A percentile compares a stretch with the other conserved stretches of the same genome.
These are phyloP conservation scores for Pseudodiploospora longispora DNA, from an alignment of 2,329 filamentous ascomycete genomes.

Conservation along the genomic window DNA sequence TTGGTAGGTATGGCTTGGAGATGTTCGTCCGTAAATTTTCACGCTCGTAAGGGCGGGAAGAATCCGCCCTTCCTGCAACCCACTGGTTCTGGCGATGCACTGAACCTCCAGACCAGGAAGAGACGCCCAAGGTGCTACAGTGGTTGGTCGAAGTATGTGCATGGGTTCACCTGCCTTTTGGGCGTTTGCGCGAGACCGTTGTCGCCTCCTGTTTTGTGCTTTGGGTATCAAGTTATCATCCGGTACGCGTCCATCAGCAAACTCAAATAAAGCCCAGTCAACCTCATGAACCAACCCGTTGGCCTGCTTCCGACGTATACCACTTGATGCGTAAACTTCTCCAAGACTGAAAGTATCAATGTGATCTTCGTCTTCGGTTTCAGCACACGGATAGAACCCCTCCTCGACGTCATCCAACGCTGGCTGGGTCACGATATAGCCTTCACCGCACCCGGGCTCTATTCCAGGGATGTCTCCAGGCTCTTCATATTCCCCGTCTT, in stretches of 20 bases:
- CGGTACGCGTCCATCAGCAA: conserved; percentile 63
- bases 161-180: conserved; percentile 18
- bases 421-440: conserved; percentile 81
- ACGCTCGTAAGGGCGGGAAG: conserved; percentile 72
- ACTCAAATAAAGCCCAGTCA: conserved; percentile 87
- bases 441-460: conserved; percentile 64
- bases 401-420: conserved; percentile 80
- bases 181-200: conserved; percentile 6
- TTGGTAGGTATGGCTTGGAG: conserved; percentile 66
- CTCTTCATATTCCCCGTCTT: conserved; percentile 49
- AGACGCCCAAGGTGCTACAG: conserved; percentile 49
- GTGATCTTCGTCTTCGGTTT: conserved; percentile 70
- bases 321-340: conserved; percentile 81
- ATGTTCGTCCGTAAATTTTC: conserved; percentile 76
- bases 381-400: conserved; percentile 70
- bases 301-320: conserved; percentile 68
- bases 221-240: conserved; percentile 60
- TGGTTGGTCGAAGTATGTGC: conserved; percentile 41
- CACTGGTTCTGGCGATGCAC: conserved; percentile 81
- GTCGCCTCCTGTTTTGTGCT: conserved; percentile 10
- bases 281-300: conserved; percentile 78
- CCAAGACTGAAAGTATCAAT: conserved; percentile 74
- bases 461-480: conserved; percentile 73
- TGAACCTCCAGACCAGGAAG: conserved; percentile 75
- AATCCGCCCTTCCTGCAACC: conserved; percentile 71